Evolutionary conservation across 2,329 filamentous ascomycete genomes (phyloP), one percentile per base, ranked within the genome.

Genomic region (Gnomoniopsis sp.): DNA sequence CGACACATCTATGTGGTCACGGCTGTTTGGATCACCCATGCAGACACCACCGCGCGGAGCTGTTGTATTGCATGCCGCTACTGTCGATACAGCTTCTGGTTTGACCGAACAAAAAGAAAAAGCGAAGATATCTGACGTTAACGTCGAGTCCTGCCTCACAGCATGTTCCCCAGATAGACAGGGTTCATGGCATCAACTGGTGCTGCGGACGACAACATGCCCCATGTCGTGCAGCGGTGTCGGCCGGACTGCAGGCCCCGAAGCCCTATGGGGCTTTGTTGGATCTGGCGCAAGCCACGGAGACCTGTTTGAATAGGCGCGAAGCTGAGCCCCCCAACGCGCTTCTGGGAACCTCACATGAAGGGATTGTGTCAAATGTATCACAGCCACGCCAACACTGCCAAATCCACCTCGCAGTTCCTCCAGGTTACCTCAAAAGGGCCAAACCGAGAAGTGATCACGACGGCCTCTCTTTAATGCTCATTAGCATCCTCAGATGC

Each of bases 391-490:
- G 47, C 59, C n/a, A 58, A 44, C 47, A 22, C 51, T 36, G 22
- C 48, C n/a, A 38, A 26, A 36, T 44, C 30, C 26, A 30, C 14
- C 36, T 12, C 36, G 12, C 36, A 4, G 30, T 15, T 50, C 7
- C 44, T 43, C 33, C 46, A 49, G 59, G 59, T 50, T 61, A 61
- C 59, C 59, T 61, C 56, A 58, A 44, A 47, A 22, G 23, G 23
- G 43, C 19, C 26, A 21, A 17, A 33, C 8, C 26, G 26, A 44
- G 17, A 38, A 47, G 36, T 15, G 48, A 26, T 33, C 41, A 8
- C 6, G 22, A 57, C 14, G 58, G 49, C 26, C 12, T 41, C 36
- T 41, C 12, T 4, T 4, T 4, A 30, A 41, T 41, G 36, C 36
- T n/a, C 30, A 52, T 55, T 38, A 55, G 41, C 51, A 52, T 50